Evolutionary conservation across 1,284 basidiomycete genomes (phyloP), one percentile per base, ranked within the genome.

Genomic region (Irpex sp.): DNA sequence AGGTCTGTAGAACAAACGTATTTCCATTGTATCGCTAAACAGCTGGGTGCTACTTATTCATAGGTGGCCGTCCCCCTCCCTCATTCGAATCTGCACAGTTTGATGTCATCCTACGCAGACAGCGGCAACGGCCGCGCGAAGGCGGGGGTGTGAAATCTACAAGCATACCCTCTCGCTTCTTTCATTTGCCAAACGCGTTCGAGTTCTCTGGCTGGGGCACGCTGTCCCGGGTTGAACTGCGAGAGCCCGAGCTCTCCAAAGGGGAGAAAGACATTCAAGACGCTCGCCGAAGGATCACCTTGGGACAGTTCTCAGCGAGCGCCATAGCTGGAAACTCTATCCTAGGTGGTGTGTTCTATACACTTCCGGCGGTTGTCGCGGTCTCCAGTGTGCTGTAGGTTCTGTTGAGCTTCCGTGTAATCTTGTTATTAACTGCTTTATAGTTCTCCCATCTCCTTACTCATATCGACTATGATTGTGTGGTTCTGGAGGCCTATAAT

Each of bases 401-500:
- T 59, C 26, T 47, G 1, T 57, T 53, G 17, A n/a, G 53, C 33
- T 15, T 21, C 13, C 53, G 11, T 55, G 7, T 26, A 35, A 33
- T 19, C 31, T 35, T 55, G 2, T 6, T 11, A 17, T 54, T 54
- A 33, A 47, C 37, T 2, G 33, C 11, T 43, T 26, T 37, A 1
- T 63, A 89, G 87, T 67, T 89, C 89, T 4, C 89, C 89, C 0
- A 80, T 91, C 37, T 85, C 87, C 17, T 73, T 91, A 51, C 78
- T 88, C 46, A 70, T 86, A 35, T 85, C 88, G 0, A 83, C 84
- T 0, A 70, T 86, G 17, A 79, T 86, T 1, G 70, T 89, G 2
- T 86, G 87, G 66, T 69, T 90, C 21, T 91, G 87, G 84, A 81
- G 87, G 19, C 89, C 89, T 3, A 79, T 91, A 51, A 85, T 91